These are phyloP conservation scores for Colletotrichum sp. DNA, from an alignment of 2,329 filamentous ascomycete genomes.

Conservation along the genomic window DNA sequence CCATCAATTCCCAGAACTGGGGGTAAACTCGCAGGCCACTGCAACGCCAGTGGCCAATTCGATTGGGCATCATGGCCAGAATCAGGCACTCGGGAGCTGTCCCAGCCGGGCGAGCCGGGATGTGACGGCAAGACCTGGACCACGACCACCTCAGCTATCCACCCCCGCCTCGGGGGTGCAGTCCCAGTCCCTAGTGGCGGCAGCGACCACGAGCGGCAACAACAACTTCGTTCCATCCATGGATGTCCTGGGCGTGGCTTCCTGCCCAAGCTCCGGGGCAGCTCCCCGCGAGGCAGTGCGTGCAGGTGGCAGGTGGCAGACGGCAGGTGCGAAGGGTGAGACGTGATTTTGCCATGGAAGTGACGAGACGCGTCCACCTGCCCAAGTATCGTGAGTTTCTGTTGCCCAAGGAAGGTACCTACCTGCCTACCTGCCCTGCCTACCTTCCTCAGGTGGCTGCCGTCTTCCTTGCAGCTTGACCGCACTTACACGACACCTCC, in stretches of 20 bases:
- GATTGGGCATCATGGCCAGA: neutral
- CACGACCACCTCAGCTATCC: neutral
- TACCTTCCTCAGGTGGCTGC: neutral
- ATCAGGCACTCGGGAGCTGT: neutral
- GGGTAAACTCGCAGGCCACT: neutral
- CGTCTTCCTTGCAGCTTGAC: neutral
- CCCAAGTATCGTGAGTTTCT: conserved; percentile 8
- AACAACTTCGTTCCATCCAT: neutral
- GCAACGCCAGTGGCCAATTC: neutral
- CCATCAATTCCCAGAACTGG: neutral
- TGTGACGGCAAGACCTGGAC: neutral
- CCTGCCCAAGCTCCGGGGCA: conserved; percentile 4
- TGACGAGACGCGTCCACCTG: conserved; percentile 7
- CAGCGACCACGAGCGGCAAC: neutral
- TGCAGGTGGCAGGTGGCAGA: neutral
- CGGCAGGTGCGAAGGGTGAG: neutral
- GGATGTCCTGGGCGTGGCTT: neutral
- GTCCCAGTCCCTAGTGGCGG: neutral
- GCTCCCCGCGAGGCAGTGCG: conserved; percentile 18
- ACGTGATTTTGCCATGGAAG: neutral
- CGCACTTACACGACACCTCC: neutral
- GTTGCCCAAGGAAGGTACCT: neutral
- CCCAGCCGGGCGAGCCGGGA: conserved; percentile 9
- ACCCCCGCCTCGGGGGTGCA: conserved; percentile 11
- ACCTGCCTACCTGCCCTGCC: neutral